phyloP scores from a whole-genome alignment of 1,139 yeast species.

The Blastobotrys illinoisensis region DNA sequence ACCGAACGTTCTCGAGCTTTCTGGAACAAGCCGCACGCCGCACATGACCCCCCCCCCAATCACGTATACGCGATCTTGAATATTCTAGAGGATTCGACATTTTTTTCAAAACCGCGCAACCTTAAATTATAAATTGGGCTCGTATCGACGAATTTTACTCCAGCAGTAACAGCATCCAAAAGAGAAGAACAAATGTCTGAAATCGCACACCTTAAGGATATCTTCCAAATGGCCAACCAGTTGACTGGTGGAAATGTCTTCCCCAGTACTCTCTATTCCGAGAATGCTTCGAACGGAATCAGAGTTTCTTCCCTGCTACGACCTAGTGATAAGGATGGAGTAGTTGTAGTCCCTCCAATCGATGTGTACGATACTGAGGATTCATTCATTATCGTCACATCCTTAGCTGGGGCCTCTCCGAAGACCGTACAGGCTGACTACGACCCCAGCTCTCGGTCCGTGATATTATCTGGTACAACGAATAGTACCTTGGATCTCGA shows the following conservation, averaged over 20 bases:
- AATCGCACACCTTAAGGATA: neutral
- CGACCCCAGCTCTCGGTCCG: constrained; percentile 40
- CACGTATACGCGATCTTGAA: no score
- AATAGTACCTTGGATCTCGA: constrained; percentile 3
- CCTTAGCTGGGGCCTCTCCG: constrained; percentile 51
- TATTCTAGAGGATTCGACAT: neutral
- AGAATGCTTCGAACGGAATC: constrained; percentile 3
- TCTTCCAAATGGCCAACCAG: neutral
- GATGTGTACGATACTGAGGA: constrained; percentile 46
- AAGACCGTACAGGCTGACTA: constrained; percentile 47
- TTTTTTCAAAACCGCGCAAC: neutral
- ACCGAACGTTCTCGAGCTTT: neutral
- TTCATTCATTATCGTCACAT: constrained; percentile 42
- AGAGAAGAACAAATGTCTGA: neutral
- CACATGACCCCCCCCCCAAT: no score
- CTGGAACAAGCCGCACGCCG: neutral
- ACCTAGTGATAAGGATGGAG: constrained; percentile 19
- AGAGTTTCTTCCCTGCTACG: constrained; percentile 8
- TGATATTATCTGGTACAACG: constrained; percentile 21
- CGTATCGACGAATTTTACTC: no score
- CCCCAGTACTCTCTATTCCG: neutral
- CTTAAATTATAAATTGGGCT: neutral
- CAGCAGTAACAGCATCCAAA: neutral
- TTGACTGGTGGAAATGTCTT: neutral
- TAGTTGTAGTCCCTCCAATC: constrained; percentile 49